phyloP scores from a whole-genome alignment of 2,329 filamentous ascomycete genomes.

The Macrophomina pseudophaseolina region DNA sequence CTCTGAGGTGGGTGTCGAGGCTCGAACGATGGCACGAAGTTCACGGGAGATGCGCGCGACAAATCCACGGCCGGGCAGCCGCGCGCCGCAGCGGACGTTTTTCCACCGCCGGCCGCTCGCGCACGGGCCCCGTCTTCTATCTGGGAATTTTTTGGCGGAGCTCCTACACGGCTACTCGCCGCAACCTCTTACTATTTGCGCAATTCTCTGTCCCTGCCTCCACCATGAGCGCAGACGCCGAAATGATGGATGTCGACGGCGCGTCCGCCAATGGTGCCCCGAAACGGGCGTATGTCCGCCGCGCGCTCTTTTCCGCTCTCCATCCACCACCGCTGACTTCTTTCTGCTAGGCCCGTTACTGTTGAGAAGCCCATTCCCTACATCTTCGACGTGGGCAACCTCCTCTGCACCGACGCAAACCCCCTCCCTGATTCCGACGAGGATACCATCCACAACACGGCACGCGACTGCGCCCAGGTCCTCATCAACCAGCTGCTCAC shows the following conservation, averaged over 20 bases:
- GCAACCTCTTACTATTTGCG: neutral
- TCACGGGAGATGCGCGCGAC: constrained; percentile 4
- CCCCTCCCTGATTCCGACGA: constrained; percentile 71
- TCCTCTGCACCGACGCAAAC: constrained; percentile 87
- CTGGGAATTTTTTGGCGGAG: constrained; percentile 18
- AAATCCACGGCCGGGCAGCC: neutral
- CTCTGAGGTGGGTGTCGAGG: constrained; percentile 12
- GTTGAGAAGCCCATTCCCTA: constrained; percentile 81
- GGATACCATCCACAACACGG: constrained; percentile 70
- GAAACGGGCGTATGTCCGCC: constrained; percentile 36
- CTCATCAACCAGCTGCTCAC: constrained; percentile 94
- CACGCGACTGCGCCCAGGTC: constrained; percentile 87
- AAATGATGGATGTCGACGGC: constrained; percentile 38
- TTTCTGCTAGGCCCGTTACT: constrained; percentile 35
- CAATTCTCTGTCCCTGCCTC: neutral
- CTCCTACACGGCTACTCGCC: neutral
- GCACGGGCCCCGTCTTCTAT: neutral
- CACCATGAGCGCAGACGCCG: constrained; percentile 35
- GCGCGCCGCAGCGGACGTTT: constrained; percentile 21
- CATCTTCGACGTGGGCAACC: constrained; percentile 87
- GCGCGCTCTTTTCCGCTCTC: neutral
- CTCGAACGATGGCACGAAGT: neutral
- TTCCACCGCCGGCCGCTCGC: constrained; percentile 18
- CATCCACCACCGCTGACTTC: neutral
- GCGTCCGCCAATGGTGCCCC: constrained; percentile 1